Conservation (phyloP, 768 basidiomycete genomes). For the Lentinula boryana region DNA sequence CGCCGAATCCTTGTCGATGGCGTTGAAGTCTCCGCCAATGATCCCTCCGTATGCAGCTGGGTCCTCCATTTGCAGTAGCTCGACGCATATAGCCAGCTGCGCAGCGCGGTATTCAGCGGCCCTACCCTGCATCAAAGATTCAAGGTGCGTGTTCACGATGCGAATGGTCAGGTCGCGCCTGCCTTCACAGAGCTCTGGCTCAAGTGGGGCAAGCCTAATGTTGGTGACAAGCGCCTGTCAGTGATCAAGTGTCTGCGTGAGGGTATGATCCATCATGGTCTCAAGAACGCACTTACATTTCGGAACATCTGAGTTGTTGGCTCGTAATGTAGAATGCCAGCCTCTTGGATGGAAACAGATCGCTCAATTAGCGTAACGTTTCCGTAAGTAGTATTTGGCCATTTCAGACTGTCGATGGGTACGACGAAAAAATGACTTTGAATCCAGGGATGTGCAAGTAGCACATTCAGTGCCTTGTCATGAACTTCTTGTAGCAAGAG, state of each 20-base stretch:
- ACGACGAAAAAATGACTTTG: constrained; percentile 51
- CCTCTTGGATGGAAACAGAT: constrained; percentile 37
- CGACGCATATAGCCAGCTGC: constrained; percentile 50
- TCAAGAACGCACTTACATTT: constrained; percentile 18
- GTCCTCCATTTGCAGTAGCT: constrained; percentile 35
- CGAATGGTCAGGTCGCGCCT: constrained; percentile 43
- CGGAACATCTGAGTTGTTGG: constrained; percentile 28
- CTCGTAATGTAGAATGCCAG: constrained; percentile 28
- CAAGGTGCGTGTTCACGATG: constrained; percentile 70
- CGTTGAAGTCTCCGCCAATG: constrained; percentile 71
- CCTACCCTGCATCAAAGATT: constrained; percentile 48
- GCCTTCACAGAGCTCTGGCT: constrained; percentile 21
- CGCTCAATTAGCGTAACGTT: constrained; percentile 65
- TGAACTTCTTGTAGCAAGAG: constrained; percentile 71
- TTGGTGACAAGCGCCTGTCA: constrained; percentile 49
- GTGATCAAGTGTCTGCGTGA: constrained; percentile 23
- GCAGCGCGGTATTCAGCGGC: constrained; percentile 30
- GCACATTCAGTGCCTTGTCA: constrained; percentile 30
- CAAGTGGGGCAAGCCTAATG: constrained; percentile 36
- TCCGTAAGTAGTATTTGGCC: constrained; percentile 53
- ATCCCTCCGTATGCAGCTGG: constrained; percentile 49
- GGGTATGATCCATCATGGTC: background rate
- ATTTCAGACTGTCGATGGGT: constrained; percentile 48
- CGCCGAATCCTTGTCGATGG: constrained; percentile 42
- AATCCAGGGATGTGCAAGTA: constrained; percentile 60